Conservation (phyloP, 306 rosid genomes). For the Begonia masoniana region DNA sequence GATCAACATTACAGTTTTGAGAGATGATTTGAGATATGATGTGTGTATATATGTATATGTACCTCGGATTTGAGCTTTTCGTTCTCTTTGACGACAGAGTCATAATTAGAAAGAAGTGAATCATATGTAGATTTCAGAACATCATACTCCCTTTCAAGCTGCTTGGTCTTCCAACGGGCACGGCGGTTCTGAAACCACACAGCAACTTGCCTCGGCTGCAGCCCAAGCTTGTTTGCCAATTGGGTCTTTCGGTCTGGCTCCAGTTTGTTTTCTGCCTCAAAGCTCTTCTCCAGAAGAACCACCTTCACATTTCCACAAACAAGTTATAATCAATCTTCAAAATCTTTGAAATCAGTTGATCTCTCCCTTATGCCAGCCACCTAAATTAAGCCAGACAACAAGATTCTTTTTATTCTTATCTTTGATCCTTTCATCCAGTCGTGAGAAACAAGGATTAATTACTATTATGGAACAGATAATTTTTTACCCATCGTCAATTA, state of each 20-base stretch:
- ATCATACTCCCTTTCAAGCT: constrained; percentile 92
- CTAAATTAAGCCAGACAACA: too few relatives aligned
- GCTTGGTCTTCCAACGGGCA: constrained; percentile 99
- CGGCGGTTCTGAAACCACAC: constrained; percentile 99
- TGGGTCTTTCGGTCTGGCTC: constrained; percentile 88
- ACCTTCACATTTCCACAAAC: constrained; percentile 25
- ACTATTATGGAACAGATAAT: too few relatives aligned
- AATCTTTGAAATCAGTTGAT: too few relatives aligned
- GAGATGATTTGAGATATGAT: constrained; percentile 1
- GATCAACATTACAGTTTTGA: too few relatives aligned
- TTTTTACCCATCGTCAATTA: too few relatives aligned
- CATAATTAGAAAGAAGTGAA: constrained; percentile 53
- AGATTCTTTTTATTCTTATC: too few relatives aligned
- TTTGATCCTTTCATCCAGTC: too few relatives aligned
- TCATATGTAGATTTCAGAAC: constrained; percentile 78
- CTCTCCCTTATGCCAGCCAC: too few relatives aligned
- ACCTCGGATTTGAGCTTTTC: constrained; percentile 89
- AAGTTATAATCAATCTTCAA: too few relatives aligned
- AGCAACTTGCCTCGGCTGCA: constrained; percentile 97
- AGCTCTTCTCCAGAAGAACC: constrained; percentile 83
- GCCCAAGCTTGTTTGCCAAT: constrained; percentile 87
- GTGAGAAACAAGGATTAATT: too few relatives aligned
- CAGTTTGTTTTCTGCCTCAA: constrained; percentile 94
- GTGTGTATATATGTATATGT: too few relatives aligned
- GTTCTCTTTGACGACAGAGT: constrained; percentile 61